Base-by-base conservation (phyloP, 441 rosid genomes). In the Lepidium campestre region DNA sequence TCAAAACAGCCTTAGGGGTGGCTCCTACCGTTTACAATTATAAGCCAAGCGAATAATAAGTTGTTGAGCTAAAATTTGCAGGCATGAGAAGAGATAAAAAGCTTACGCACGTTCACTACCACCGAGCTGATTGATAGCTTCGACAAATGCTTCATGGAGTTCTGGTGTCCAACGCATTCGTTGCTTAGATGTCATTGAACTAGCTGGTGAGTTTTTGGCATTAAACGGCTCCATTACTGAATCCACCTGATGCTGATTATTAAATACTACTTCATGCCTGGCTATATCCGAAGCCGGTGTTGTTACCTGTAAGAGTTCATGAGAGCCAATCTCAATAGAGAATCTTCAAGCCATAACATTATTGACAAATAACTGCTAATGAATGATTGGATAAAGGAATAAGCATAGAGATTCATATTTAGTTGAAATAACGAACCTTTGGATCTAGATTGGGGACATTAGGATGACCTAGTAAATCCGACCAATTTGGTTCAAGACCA, bases 151-250 rank as follows among this genome's bases (percentile, higher is more conserved):
- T 77, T 90, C 98, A 48, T 90, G 98, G 74, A 90, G 94, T 63
- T 93, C 97, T 22, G 90, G 94, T 32, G 97, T 93, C 98, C 98
- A 93, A 14, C 96, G 92, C 92, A 93, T 90, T 45, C 98, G 83
- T 11, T 88, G 57, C 80, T 84, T 93, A 31, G 80, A 73, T 56
- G 75, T 47, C 47, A 81, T 55, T 61, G 78, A 75, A 54, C 75
- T 22, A n/a, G 85, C 48, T 10, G 64, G 71, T 67, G 87, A 73
- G 71, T 54, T 71, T 40, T 79, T 57, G 61, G 29, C 75, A 45
- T 60, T 36, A 55, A 49, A 57, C 22, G 47, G 55, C 59, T 88
- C 88, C 73, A 65, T 75, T 39, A 54, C 60, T 40, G 70, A 52
- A 25, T 50, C 71, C 56, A 71, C 49, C 45, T 85, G 86, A 52